Evolutionary conservation across 192 early-diverging fungal genomes (phyloP), one percentile per base, ranked within the genome.

Genomic region (Entophlyctis luteolus): DNA sequence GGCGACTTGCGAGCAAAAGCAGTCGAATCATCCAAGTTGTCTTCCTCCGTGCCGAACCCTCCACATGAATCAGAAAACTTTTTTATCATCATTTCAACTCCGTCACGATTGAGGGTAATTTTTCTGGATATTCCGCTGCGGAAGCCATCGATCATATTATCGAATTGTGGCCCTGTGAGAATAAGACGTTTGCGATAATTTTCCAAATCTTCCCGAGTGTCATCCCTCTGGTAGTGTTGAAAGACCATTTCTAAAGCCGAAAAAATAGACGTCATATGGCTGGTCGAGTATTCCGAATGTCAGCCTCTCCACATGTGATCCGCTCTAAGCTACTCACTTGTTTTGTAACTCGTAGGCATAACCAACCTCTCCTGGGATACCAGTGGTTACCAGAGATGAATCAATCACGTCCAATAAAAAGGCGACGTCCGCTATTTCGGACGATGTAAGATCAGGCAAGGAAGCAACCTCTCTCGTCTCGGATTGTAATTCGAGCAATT

Each of bases 71-170:
- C 55, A 27, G 32, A 22, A 55, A 70, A 71, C 49, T 59, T 62
- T 36, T 67, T 58, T 49, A 75, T 75, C 18, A 75, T 16, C 27
- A 75, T 62, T 20, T 71, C 65, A 45, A 62, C 55, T n/a, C 62
- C 65, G 32, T 58, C 60, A 23, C 48, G 18, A 52, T 65, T 65
- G 6, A 75, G 60, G 0, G 74, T 75, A 53, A 71, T 54, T 31
- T 38, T 36, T 2, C 52, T 39, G 23, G 54, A 46, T 38, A 75
- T 71, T 14, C 74, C 74, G 27, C 3, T 22, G 0, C 56, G 46
- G 62, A 57, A 75, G 20, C 22, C 23, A 23, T 28, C 39, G 46
- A 75, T 75, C 66, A 67, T 52, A 49, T 72, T 10, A 29, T 71
- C 65, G 23, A 71, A 67, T 42, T 67, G 63, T 3, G 34, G 27